phyloP scores from a whole-genome alignment of 192 early-diverging fungal species.

The Dimargaris verticillata region DNA sequence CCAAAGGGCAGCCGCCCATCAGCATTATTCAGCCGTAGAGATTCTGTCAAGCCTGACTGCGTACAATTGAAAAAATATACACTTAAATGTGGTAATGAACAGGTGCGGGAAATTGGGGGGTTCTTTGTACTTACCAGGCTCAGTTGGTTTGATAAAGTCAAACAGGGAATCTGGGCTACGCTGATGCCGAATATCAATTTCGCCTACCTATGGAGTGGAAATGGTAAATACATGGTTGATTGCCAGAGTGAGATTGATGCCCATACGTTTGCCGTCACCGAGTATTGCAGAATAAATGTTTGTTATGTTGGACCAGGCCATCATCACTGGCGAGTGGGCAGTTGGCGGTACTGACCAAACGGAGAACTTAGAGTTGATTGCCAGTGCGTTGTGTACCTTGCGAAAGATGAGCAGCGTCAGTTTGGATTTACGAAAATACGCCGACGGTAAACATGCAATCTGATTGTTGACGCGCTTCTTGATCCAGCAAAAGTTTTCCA shows the following conservation, averaged over 20 bases:
- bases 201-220: constrained; percentile 39
- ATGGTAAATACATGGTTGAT: background rate
- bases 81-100: no score
- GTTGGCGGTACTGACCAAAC: no score
- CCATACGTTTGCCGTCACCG: no score
- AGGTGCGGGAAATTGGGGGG: no score
- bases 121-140: constrained; percentile 30
- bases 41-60: no score
- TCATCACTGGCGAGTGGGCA: no score
- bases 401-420: constrained; percentile 78
- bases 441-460: constrained; percentile 45
- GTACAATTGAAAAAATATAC: no score
- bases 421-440: constrained; percentile 77
- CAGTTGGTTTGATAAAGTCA: constrained; percentile 74
- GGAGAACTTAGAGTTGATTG: background rate
- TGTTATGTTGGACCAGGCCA: no score
- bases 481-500: constrained; percentile 96
- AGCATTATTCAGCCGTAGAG: no score
- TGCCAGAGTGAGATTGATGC: no score
- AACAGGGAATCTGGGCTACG: constrained; percentile 87
- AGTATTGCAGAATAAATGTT: no score
- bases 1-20: no score
- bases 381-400: constrained; percentile 41
- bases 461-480: constrained; percentile 68
- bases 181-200: constrained; percentile 82